Percentiles rank a stretch among this genome's conserved stretches.
Evolutionary conservation across 2,329 filamentous ascomycete genomes (phyloP).

Genomic region (Monosporascus sp.): DNA sequence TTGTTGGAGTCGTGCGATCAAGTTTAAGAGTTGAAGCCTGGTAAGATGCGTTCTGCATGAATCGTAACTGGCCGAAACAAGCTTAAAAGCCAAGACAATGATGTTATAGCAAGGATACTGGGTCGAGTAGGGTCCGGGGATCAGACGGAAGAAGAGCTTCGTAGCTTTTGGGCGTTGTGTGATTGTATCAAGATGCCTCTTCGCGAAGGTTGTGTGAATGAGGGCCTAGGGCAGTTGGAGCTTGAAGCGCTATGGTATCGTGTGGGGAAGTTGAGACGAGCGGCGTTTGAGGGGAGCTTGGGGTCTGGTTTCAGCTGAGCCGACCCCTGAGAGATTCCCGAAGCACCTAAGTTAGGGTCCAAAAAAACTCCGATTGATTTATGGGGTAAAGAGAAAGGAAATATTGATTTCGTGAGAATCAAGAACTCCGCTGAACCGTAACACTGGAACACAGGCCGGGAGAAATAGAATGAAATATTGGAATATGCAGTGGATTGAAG

Average conservation of each 20-base stretch:
- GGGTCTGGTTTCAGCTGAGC: conserved; percentile 32
- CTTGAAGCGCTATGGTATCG: not conserved
- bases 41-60: no score
- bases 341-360: not conserved
- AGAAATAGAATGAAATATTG: no score
- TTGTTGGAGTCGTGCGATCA: no score
- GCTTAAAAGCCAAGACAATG: conserved; percentile 8
- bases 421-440: conserved; percentile 1
- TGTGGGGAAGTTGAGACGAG: conserved; percentile 36
- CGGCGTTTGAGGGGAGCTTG: conserved; percentile 33
- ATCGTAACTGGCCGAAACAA: no score
- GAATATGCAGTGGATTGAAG: no score
- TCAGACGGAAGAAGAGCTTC: conserved; percentile 45
- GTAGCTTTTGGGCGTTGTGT: conserved; percentile 32
- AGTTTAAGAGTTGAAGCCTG: no score
- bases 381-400: conserved; percentile 5
- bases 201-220: conserved; percentile 6
- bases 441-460: conserved; percentile 3
- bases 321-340: conserved; percentile 11
- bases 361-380: no score
- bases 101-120: conserved; percentile 14
- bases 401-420: not conserved
- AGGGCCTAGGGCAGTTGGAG: no score
- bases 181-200: conserved; percentile 12
- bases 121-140: conserved; percentile 22